Evolutionary conservation across 2,329 filamentous ascomycete species (phyloP).

Genomic region (Lecanicillium sp.): DNA sequence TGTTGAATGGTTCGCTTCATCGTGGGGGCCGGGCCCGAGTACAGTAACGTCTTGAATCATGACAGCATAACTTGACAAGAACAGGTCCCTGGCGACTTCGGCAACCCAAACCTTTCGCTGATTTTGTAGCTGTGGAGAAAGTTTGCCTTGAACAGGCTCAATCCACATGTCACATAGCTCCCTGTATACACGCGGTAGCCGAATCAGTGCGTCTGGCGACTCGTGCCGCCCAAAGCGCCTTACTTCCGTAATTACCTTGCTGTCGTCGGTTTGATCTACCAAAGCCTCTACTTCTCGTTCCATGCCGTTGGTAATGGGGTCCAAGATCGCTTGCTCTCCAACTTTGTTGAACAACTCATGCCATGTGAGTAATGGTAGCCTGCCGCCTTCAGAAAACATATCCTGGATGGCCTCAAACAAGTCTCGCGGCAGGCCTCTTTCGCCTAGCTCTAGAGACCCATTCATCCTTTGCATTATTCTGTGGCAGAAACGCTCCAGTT

Average conservation of each 20-base stretch:
- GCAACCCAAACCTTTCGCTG: slow-evolving; percentile 19
- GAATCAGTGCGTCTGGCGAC: slow-evolving; percentile 15
- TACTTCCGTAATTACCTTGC: slow-evolving; percentile 22
- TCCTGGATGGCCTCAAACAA: slow-evolving; percentile 19
- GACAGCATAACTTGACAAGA: slow-evolving; percentile 25
- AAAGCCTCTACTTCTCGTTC: slow-evolving; percentile 21
- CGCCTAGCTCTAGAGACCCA: slow-evolving; percentile 7
- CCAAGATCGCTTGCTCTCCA: slow-evolving; percentile 3
- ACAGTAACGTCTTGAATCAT: slow-evolving; percentile 24
- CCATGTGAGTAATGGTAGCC: slow-evolving; percentile 25
- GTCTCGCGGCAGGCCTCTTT: slow-evolving; percentile 17
- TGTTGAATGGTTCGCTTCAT: neutral
- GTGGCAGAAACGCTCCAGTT: slow-evolving; percentile 15
- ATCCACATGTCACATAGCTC: slow-evolving; percentile 25
- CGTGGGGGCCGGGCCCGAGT: slow-evolving; percentile 13
- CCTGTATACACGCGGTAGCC: slow-evolving; percentile 18
- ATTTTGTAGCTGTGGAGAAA: slow-evolving; percentile 17
- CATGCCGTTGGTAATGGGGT: slow-evolving; percentile 13
- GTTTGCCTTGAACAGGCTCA: slow-evolving; percentile 14
- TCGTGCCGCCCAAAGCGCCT: slow-evolving; percentile 16
- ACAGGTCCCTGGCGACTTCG: slow-evolving; percentile 24
- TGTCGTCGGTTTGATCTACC: slow-evolving; percentile 17
- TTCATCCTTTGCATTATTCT: slow-evolving; percentile 9
- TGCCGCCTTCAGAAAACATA: slow-evolving; percentile 19
- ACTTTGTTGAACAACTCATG: slow-evolving; percentile 12